These are phyloP conservation scores for Parasarocladium wereldwijsianum DNA, from an alignment of 2,329 filamentous ascomycete species.

Conservation along the genomic window DNA sequence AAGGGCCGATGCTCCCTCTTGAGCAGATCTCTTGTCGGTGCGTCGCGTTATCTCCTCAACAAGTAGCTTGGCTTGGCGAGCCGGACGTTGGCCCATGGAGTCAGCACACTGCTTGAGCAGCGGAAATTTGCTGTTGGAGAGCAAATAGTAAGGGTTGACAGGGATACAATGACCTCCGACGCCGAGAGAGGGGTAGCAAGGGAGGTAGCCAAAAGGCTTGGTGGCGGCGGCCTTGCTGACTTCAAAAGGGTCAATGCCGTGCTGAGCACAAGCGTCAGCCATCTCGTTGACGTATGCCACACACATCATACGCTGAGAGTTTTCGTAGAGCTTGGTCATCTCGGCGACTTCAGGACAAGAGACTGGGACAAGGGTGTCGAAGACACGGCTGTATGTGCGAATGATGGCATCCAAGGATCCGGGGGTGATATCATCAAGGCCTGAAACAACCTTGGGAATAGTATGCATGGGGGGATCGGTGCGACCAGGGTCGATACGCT, in stretches of 20 bases:
- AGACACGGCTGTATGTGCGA: constrained; percentile 29
- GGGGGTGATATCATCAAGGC: constrained; percentile 29
- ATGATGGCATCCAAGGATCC: constrained; percentile 28
- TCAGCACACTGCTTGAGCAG: constrained; percentile 28
- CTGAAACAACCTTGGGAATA: constrained; percentile 40
- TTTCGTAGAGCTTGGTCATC: constrained; percentile 44
- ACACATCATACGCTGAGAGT: constrained; percentile 39
- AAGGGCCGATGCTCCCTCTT: constrained; percentile 16
- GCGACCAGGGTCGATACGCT: constrained; percentile 32
- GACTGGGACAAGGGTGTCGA: constrained; percentile 31
- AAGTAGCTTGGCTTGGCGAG: constrained; percentile 10
- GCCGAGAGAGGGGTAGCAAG: constrained; percentile 30
- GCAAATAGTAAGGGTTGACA: constrained; percentile 37
- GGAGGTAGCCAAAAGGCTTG: constrained; percentile 38
- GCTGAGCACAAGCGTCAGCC: constrained; percentile 32
- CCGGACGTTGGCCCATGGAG: constrained; percentile 27
- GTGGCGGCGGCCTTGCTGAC: constrained; percentile 32
- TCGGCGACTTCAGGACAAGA: constrained; percentile 39
- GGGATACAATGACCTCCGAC: constrained; percentile 43
- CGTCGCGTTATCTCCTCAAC: constrained; percentile 5
- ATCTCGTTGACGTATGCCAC: constrained; percentile 42
- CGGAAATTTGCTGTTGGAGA: constrained; percentile 31
- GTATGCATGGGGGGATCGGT: constrained; percentile 20
- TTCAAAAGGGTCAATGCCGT: constrained; percentile 34
- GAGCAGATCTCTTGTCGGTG: background rate